These are phyloP conservation scores for Phytophthora syringae DNA, from an alignment of 352 stramenopile species.

Conservation along the genomic window DNA sequence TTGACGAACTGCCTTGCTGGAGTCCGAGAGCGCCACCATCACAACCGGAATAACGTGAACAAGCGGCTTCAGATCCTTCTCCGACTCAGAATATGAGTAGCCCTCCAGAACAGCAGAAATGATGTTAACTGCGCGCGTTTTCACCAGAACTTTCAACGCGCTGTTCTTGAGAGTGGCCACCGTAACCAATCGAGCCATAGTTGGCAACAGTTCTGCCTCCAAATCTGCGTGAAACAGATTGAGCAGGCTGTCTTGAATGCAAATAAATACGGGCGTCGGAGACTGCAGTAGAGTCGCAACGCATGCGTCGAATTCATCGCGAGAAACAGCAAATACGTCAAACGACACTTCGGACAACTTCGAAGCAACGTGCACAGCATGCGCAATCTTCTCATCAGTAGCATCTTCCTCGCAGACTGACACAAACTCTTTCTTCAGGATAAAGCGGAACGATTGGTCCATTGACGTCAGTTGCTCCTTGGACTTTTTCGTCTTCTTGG, in stretches of 20 bases:
- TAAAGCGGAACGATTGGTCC: conserved; percentile 56
- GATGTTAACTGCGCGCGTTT: conserved; percentile 73
- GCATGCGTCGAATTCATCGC: conserved; percentile 70
- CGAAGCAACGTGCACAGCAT: conserved; percentile 50
- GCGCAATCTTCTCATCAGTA: conserved; percentile 25
- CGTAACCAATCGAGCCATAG: conserved; percentile 63
- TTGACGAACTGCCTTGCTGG: conserved; percentile 57
- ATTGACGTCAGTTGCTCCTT: conserved; percentile 50
- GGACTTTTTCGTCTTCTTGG: conserved; percentile 47
- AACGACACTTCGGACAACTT: conserved; percentile 56
- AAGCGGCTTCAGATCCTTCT: conserved; percentile 52
- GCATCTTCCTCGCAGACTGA: conserved; percentile 40
- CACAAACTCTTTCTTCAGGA: conserved; percentile 77
- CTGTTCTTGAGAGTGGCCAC: conserved; percentile 32
- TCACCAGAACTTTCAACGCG: conserved; percentile 55
- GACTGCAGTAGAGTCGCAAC: conserved; percentile 71
- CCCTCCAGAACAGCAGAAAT: conserved; percentile 69
- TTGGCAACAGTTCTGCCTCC: conserved; percentile 63
- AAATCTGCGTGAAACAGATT: conserved; percentile 61
- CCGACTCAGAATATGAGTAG: conserved; percentile 40
- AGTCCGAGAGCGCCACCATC: conserved; percentile 68
- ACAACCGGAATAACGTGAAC: conserved; percentile 65
- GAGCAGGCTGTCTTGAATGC: conserved; percentile 60
- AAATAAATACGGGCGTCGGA: conserved; percentile 64
- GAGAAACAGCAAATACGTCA: conserved; percentile 45